Percentiles rank a stretch among this genome's conserved stretches.
These are phyloP conservation scores for Neurospora sp. DNA, from an alignment of 495 filamentous ascomycete species.

Conservation along the genomic window DNA sequence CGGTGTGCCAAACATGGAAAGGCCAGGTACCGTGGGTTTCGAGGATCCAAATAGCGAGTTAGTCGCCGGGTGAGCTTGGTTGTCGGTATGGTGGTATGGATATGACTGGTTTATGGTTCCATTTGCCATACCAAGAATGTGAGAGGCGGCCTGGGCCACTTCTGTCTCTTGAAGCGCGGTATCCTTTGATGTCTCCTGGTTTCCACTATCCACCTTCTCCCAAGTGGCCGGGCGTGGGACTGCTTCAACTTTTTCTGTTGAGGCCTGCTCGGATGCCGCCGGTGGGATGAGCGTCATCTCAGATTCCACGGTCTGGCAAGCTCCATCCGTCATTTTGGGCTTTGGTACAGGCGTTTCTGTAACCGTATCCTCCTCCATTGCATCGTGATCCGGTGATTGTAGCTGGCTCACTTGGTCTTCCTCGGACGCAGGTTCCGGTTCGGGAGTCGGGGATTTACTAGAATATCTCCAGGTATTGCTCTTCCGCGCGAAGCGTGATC, in stretches of 20 bases:
- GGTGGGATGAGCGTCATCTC: constrained; percentile 15
- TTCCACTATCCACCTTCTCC: neutral
- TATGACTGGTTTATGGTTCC: neutral
- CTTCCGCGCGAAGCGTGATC: constrained; percentile 58
- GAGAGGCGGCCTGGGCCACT: neutral
- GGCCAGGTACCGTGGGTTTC: constrained; percentile 2
- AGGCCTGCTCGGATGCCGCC: neutral
- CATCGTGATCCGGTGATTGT: constrained; percentile 11
- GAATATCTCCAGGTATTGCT: constrained; percentile 61
- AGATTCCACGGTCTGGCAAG: constrained; percentile 35
- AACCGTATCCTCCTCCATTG: constrained; percentile 26
- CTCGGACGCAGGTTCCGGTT: constrained; percentile 26
- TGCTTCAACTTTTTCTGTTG: neutral
- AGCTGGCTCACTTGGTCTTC: neutral
- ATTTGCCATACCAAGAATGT: neutral
- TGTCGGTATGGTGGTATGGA: neutral
- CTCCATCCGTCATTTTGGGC: constrained; percentile 35
- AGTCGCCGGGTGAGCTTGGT: neutral
- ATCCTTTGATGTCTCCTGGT: neutral
- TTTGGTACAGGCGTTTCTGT: constrained; percentile 3
- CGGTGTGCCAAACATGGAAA: constrained; percentile 18
- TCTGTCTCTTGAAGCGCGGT: neutral
- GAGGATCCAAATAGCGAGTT: constrained; percentile 7
- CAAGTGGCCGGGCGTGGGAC: neutral
- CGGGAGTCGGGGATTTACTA: constrained; percentile 56